Percentiles rank a stretch among this genome's conserved stretches.
phyloP scores from a whole-genome alignment of 2,329 filamentous ascomycete genomes.

The Shiraia sp. region DNA sequence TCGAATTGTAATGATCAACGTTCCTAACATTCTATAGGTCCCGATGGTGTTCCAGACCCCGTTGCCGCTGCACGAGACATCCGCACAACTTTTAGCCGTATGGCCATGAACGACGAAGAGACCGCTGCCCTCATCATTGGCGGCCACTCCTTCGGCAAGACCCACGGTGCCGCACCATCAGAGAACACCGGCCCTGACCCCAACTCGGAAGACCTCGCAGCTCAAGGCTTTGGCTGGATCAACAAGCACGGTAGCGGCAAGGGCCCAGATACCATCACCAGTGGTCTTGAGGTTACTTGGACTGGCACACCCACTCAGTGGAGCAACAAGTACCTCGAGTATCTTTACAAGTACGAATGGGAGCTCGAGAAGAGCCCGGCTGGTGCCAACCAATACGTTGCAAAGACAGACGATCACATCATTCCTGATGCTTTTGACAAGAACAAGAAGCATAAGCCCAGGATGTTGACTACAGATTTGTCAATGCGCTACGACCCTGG shows the following conservation, averaged over 20 bases:
- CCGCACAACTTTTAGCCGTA: constrained; percentile 73
- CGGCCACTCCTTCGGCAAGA: constrained; percentile 80
- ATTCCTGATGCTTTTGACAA: constrained; percentile 73
- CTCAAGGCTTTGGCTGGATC: constrained; percentile 74
- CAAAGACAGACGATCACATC: constrained; percentile 67
- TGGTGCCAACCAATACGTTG: constrained; percentile 77
- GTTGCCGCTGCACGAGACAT: constrained; percentile 72
- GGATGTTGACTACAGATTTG: constrained; percentile 77
- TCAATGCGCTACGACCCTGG: constrained; percentile 70
- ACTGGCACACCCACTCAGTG: constrained; percentile 75
- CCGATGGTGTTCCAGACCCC: constrained; percentile 72
- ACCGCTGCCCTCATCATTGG: constrained; percentile 79
- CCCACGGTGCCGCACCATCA: constrained; percentile 70
- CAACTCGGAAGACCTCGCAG: constrained; percentile 64
- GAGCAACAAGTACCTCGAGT: constrained; percentile 75
- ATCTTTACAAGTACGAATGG: constrained; percentile 80
- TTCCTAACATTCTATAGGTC: constrained; percentile 51
- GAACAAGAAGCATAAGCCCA: constrained; percentile 73
- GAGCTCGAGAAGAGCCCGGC: constrained; percentile 74
- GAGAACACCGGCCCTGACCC: constrained; percentile 71
- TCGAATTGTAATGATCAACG: background rate
- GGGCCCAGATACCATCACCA: constrained; percentile 74
- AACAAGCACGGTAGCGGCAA: constrained; percentile 68
- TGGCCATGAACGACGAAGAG: constrained; percentile 84
- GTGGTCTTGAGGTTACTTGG: constrained; percentile 79